Base-by-base conservation (phyloP, 163 green algal genomes). In the Picocystis sp. region DNA sequence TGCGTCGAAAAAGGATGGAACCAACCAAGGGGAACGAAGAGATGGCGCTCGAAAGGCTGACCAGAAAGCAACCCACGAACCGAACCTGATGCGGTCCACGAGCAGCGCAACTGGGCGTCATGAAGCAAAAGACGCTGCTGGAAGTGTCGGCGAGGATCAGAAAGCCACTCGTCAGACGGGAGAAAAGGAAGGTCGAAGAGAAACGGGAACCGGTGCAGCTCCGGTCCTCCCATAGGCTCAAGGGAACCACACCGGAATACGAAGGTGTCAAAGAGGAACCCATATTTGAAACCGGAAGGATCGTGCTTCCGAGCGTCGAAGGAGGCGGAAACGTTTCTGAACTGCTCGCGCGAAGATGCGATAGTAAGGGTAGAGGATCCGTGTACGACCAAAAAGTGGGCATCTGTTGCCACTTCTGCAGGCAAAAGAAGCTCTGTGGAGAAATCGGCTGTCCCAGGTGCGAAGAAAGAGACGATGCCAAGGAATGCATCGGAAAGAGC, bases 341-440 rank as follows among this genome's bases (percentile, higher is more conserved):
- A 46, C 12, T 43, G 14, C 17, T 11, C 19, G 34, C 57, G 44
- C 9, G n/a, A 51, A 24, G 72, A 19, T 82, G 74, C 59, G 48
- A 55, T 60, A 71, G 55, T 58, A 33, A 57, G 43, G 62, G 65
- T 42, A 50, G 73, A 0, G 73, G 73, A 46, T 66, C 57, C 8
- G 29, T 81, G 11, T 81, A 81, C 52, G 73, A 81, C 55, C 56
- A 14, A 23, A 22, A 47, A 12, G 65, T 47, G 34, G 78, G 78
- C 46, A 72, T 83, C 65, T 73, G 58, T 23, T 87, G 78, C 72
- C 76, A 87, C 60, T 87, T 87, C 60, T 81, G 78, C 67, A 63
- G 78, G 6, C 78, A 87, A 70, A 87, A 87, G 66, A 84, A 78
- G 74, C 65, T 84, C 51, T 87, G 78, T 56, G 67, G 64, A 0